Evolutionary conservation across 2,329 filamentous ascomycete species (phyloP), one percentile per base, ranked within the genome.

Genomic region (Huntiella omanensis): DNA sequence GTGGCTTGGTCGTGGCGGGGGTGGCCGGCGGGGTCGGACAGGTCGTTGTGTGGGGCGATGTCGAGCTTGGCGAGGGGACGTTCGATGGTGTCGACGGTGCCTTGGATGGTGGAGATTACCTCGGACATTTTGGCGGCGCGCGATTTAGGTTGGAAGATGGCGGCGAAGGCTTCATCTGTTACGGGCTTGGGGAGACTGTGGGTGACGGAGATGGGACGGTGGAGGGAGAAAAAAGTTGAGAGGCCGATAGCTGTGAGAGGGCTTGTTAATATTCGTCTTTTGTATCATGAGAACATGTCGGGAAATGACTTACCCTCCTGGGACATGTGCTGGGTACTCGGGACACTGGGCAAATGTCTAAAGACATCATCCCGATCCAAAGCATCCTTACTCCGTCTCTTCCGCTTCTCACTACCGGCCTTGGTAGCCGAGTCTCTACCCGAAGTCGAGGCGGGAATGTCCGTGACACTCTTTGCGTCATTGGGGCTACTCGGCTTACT

Each of bases 211-310:
- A 98, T 88, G 40, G 91, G 91, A 51, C 91, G 79, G 64, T 98
- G 85, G 53, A 93, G 80, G 52, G 87, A 92, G 68, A 96, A 96
- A 70, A 98, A 96, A 50, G 81, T 81, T 5, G 88, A 91, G 40
- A 94, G 69, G 52, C 82, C 80, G 51, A 96, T 72, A 57, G 92
- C 91, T 96, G 53, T 4, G 52, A 22, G 11, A 22, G 12, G 34
- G 12, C 6, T n/a, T 5, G 34, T 58, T 52, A 53, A 52, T 35
- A 46, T 16, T 51, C 45, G 11, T 35, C 12, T 15, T 35, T 12
- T 7, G 4, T 6, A 22, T 12, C 13, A 5, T 16, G 10, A n/a
- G 43, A 13, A 17, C 33, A 13, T 22, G 15, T 35, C 6, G 17
- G 12, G 15, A 13, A 36, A 39, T 45, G 33, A 58, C 68, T 33